A percentile compares a stretch with the other conserved stretches of the same genome.
phyloP scores from a whole-genome alignment of 768 basidiomycete species.

The Mycena kentingensis region DNA sequence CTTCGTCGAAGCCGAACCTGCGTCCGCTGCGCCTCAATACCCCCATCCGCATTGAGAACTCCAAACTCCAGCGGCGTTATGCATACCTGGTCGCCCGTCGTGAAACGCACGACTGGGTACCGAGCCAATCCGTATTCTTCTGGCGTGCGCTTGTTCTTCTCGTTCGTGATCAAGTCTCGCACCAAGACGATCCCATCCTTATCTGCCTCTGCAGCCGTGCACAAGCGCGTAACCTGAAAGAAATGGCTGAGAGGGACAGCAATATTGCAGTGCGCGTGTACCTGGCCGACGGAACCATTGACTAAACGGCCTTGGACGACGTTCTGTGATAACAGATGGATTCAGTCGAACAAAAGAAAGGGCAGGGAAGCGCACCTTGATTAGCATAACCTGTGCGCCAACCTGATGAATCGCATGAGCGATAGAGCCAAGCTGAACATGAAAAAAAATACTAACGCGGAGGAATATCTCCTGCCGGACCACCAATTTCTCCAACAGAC shows the following conservation, averaged over 20 bases:
- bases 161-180: conserved; percentile 42
- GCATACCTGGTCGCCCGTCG: conserved; percentile 45
- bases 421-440: background rate
- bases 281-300: conserved; percentile 68
- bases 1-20: conserved; percentile 36
- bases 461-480: conserved; percentile 48
- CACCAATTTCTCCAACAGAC: too few species aligned
- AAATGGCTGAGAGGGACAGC: too few species aligned
- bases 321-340: conserved; percentile 46
- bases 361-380: conserved; percentile 51
- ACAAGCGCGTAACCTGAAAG: too few species aligned
- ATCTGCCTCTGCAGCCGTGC: conserved; percentile 44
- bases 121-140: background rate
- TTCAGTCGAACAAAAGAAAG: background rate
- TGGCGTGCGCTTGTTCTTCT: conserved; percentile 27
- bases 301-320: conserved; percentile 67
- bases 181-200: conserved; percentile 38
- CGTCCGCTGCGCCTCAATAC: conserved; percentile 56
- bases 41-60: conserved; percentile 59
- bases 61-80: conserved; percentile 63
- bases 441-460: conserved; percentile 40
- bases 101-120: conserved; percentile 62
- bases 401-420: conserved; percentile 47
- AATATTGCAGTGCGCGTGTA: too few species aligned
- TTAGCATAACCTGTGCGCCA: conserved; percentile 85